Conservation (phyloP, 129 eudicot genomes). For the Lonicera japonica region DNA sequence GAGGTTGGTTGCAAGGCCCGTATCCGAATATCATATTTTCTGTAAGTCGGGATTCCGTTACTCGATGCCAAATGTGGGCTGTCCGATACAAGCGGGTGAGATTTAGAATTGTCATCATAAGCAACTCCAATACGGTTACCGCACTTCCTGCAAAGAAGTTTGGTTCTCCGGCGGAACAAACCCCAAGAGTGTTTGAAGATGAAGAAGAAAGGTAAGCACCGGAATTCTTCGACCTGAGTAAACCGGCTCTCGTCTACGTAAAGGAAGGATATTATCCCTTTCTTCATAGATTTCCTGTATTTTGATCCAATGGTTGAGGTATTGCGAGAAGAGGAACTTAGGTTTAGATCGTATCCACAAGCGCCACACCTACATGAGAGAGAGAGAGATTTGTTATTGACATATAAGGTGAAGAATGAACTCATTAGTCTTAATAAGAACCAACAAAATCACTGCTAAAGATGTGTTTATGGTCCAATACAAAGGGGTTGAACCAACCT, state of each 20-base stretch:
- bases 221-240: constrained; percentile 54
- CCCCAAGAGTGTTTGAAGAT: constrained; percentile 63
- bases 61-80: constrained; percentile 36
- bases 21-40: constrained; percentile 66
- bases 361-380: constrained; percentile 70
- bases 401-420: no score
- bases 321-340: constrained; percentile 75
- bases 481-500: no score
- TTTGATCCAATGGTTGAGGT: constrained; percentile 75
- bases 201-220: constrained; percentile 57
- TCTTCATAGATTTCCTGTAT: constrained; percentile 74
- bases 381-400: no score
- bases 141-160: constrained; percentile 78
- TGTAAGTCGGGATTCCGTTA: constrained; percentile 29
- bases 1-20: constrained; percentile 79
- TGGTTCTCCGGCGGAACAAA: constrained; percentile 50
- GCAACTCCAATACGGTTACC: constrained; percentile 64
- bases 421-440: no score
- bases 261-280: constrained; percentile 67
- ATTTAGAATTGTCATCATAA: constrained; percentile 29
- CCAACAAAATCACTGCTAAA: no score
- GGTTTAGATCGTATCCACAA: constrained; percentile 76
- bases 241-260: constrained; percentile 74
- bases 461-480: no score
- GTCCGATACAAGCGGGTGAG: constrained; percentile 38